phyloP scores from a whole-genome alignment of 2,329 filamentous ascomycete species.

The Mycosphaerella sp. region DNA sequence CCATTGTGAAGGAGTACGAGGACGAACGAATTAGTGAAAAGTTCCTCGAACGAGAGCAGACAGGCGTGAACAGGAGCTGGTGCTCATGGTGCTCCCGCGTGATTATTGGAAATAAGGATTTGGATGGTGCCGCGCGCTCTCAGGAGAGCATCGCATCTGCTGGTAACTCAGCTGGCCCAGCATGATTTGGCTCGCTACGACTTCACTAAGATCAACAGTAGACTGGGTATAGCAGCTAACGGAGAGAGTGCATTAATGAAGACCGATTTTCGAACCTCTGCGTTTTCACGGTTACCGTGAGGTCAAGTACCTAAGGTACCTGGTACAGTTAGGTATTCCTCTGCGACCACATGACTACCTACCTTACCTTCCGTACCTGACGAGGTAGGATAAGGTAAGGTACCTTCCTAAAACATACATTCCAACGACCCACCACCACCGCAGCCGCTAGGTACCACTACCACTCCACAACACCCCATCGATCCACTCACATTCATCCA shows the following conservation, averaged over 20 bases:
- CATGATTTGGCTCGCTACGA: neutral
- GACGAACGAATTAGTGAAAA: conserved; percentile 63
- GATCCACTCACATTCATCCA: conserved; percentile 25
- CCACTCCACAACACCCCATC: conserved; percentile 5
- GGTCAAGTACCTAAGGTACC: no score
- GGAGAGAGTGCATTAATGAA: neutral
- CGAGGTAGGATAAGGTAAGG: neutral
- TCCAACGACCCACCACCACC: neutral
- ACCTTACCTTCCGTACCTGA: no score
- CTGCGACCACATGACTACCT: no score
- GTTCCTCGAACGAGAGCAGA: conserved; percentile 64
- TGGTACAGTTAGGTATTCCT: no score
- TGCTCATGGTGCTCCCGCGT: conserved; percentile 80
- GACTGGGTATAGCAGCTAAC: neutral
- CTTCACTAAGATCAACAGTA: neutral
- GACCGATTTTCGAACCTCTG: neutral
- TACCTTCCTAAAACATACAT: neutral
- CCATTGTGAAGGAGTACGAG: conserved; percentile 77
- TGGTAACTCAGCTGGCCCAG: conserved; percentile 9
- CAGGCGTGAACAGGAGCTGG: conserved; percentile 67
- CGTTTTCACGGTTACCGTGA: no score
- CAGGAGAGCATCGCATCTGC: conserved; percentile 27
- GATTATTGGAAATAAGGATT: conserved; percentile 28
- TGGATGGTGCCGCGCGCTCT: conserved; percentile 18
- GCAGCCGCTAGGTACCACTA: neutral